phyloP scores from a whole-genome alignment of 2,329 filamentous ascomycete species.

The Tothia fuscella region DNA sequence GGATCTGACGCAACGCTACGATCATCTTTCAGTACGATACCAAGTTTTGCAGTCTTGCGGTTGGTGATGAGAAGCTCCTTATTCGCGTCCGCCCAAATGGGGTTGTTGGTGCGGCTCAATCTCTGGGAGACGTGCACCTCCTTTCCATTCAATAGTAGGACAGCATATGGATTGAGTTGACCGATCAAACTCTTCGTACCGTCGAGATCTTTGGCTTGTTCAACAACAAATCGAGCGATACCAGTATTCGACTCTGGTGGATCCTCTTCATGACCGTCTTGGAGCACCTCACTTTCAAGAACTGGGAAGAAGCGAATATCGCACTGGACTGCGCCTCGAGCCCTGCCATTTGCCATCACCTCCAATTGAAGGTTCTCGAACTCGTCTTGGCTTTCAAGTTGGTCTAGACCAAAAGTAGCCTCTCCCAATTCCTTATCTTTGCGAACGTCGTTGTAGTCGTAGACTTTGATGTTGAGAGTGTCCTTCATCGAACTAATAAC shows the following conservation, averaged over 20 bases:
- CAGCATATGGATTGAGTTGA: slow-evolving; percentile 79
- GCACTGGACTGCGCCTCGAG: slow-evolving; percentile 64
- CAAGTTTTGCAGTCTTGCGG: slow-evolving; percentile 77
- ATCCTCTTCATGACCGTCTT: slow-evolving; percentile 67
- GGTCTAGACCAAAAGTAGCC: slow-evolving; percentile 75
- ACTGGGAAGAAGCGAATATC: slow-evolving; percentile 96
- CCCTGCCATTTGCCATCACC: slow-evolving; percentile 71
- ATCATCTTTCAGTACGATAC: slow-evolving; percentile 90
- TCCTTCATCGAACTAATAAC: slow-evolving; percentile 89
- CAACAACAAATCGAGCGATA: slow-evolving; percentile 84
- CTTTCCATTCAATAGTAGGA: slow-evolving; percentile 81
- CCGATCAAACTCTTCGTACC: slow-evolving; percentile 85
- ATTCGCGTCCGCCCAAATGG: slow-evolving; percentile 84
- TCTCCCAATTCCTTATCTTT: slow-evolving; percentile 93
- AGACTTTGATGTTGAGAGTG: slow-evolving; percentile 70
- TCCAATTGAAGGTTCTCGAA: slow-evolving; percentile 80
- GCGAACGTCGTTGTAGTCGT: slow-evolving; percentile 88
- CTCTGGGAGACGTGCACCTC: slow-evolving; percentile 82
- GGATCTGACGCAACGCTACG: slow-evolving; percentile 75
- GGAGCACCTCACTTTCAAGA: slow-evolving; percentile 56
- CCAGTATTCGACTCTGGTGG: slow-evolving; percentile 85
- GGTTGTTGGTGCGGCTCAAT: slow-evolving; percentile 93
- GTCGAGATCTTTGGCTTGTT: slow-evolving; percentile 94
- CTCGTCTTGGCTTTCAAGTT: slow-evolving; percentile 62
- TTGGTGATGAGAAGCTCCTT: slow-evolving; percentile 96